A percentile compares a stretch with the other conserved stretches of the same genome.
Conservation (phyloP, 192 early-diverging fungal genomes). For the Entomortierella beljakovae region DNA sequence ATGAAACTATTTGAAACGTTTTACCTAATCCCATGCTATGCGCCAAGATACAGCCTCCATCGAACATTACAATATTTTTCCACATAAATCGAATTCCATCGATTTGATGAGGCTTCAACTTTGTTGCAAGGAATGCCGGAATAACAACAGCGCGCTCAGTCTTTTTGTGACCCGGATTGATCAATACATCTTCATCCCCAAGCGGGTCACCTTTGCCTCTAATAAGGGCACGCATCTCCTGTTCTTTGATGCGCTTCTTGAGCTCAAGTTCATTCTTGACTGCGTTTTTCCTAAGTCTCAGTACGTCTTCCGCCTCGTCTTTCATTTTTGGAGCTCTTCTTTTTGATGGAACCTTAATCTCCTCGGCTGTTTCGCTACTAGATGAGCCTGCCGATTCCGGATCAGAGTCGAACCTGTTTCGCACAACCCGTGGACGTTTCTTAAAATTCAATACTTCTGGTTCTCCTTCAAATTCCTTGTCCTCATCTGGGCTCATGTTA, state of each 20-base stretch:
- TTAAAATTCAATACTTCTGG: background rate
- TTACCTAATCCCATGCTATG: conserved; percentile 89
- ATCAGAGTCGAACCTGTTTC: conserved; percentile 17
- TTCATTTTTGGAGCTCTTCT: background rate
- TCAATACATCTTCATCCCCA: conserved; percentile 46
- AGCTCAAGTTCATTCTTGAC: conserved; percentile 32
- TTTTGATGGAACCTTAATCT: background rate
- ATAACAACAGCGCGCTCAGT: conserved; percentile 65
- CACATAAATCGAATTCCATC: conserved; percentile 87
- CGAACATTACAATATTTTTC: conserved; percentile 79
- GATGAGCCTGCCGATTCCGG: background rate
- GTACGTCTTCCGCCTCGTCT: conserved; percentile 21
- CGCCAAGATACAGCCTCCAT: conserved; percentile 82
- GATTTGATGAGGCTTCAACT: conserved; percentile 78
- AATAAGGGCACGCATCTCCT: conserved; percentile 22
- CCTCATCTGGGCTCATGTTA: background rate
- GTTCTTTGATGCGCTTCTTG: conserved; percentile 41
- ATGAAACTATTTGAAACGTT: conserved; percentile 80
- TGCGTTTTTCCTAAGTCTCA: conserved; percentile 23
- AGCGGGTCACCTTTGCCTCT: background rate
- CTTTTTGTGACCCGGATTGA: conserved; percentile 75
- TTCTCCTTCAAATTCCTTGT: background rate
- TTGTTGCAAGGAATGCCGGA: conserved; percentile 61
- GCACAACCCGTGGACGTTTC: conserved; percentile 11
- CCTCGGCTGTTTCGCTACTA: background rate